These are phyloP conservation scores for Groenewaldozyma salmanticensis DNA, from an alignment of 805 yeast species.

Conservation along the genomic window DNA sequence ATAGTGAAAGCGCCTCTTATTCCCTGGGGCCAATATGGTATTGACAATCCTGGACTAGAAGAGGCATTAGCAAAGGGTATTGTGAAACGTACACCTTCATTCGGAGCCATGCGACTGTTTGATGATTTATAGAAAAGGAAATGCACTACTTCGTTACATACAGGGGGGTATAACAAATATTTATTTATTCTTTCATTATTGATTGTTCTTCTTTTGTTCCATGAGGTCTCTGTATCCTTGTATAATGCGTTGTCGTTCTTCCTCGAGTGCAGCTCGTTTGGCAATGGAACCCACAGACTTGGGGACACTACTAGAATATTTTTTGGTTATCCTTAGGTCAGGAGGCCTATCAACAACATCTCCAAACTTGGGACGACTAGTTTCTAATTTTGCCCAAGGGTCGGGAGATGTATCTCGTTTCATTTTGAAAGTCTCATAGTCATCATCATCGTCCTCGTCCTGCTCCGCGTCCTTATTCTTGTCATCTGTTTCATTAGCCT, in stretches of 20 bases:
- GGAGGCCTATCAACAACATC: slow-evolving; percentile 36
- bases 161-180: no score
- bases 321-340: slow-evolving; percentile 25
- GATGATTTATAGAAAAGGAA: slow-evolving; percentile 9
- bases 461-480: slow-evolving; percentile 19
- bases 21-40: slow-evolving; percentile 26
- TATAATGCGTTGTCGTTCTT: slow-evolving; percentile 30
- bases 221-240: slow-evolving; percentile 26
- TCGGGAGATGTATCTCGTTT: slow-evolving; percentile 32
- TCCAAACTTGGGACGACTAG: slow-evolving; percentile 30
- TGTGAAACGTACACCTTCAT: slow-evolving; percentile 10
- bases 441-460: slow-evolving; percentile 8
- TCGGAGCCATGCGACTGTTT: slow-evolving; percentile 16
- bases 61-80: slow-evolving; percentile 18
- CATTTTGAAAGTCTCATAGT: slow-evolving; percentile 9
- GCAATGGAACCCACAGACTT: slow-evolving; percentile 33
- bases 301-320: slow-evolving; percentile 28
- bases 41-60: slow-evolving; percentile 21
- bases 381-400: slow-evolving; percentile 31
- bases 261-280: slow-evolving; percentile 28
- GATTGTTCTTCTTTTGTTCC: slow-evolving; percentile 9
- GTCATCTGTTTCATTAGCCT: slow-evolving; percentile 18
- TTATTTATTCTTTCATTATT: no score
- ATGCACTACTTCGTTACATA: no score
- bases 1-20: slow-evolving; percentile 24